These are phyloP conservation scores for Castanopsis chinensis DNA, from an alignment of 306 rosid species.

Conservation along the genomic window DNA sequence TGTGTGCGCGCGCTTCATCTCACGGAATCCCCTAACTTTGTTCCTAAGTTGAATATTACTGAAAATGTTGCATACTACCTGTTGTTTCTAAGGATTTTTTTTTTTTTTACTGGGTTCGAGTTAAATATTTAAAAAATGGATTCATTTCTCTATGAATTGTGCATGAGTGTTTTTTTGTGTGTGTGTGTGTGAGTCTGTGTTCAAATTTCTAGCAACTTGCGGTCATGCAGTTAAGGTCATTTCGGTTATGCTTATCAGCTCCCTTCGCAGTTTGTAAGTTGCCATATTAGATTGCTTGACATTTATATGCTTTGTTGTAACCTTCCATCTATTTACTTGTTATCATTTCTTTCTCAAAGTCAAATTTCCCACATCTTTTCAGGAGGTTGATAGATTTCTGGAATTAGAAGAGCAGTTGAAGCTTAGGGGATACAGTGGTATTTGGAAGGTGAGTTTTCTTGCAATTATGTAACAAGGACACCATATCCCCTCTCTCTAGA, in stretches of 20 bases:
- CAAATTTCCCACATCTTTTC: slow-evolving; percentile 25
- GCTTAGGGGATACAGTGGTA: slow-evolving; percentile 70
- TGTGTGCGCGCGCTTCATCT: not conserved
- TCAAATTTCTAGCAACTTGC: not conserved
- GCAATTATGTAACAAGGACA: slow-evolving; percentile 18
- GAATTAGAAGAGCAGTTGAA: slow-evolving; percentile 71
- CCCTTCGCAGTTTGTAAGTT: not conserved
- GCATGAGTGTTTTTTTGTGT: not conserved
- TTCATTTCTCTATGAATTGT: not conserved
- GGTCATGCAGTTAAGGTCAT: not conserved
- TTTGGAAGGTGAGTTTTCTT: slow-evolving; percentile 73
- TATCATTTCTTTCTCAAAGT: not conserved
- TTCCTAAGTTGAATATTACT: not conserved
- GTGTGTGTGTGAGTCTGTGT: no score
- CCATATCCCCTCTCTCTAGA: slow-evolving; percentile 1
- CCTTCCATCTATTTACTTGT: not conserved
- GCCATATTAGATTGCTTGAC: not conserved
- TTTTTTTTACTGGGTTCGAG: not conserved
- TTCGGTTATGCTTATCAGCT: not conserved
- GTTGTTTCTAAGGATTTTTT: not conserved
- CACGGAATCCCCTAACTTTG: not conserved
- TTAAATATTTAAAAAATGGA: not conserved
- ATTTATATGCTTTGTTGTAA: not conserved
- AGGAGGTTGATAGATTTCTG: slow-evolving; percentile 91
- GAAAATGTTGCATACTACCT: not conserved